These are phyloP conservation scores for Microbotryum saponariae DNA, from an alignment of 1,284 basidiomycete species.

Conservation along the genomic window DNA sequence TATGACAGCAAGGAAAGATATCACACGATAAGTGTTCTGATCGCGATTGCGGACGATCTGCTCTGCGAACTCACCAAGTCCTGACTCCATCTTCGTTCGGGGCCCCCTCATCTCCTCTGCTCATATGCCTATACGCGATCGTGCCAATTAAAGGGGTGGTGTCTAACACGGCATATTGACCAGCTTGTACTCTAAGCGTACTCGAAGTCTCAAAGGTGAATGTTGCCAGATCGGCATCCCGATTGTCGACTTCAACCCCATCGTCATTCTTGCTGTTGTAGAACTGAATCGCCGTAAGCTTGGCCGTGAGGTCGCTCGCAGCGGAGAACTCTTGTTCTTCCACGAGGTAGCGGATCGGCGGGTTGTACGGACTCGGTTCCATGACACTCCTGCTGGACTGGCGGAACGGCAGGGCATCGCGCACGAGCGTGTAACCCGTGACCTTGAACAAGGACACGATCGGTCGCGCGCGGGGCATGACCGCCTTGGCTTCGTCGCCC, in stretches of 20 bases:
- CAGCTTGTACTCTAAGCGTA: constrained; percentile 46
- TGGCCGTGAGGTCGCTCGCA: constrained; percentile 1
- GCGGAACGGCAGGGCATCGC: constrained; percentile 52
- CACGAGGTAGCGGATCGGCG: constrained; percentile 51
- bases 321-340: constrained; percentile 43
- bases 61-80: constrained; percentile 55
- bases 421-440: constrained; percentile 52
- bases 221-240: constrained; percentile 48
- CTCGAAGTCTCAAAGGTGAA: constrained; percentile 47
- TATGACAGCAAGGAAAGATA: neutral
- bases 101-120: constrained; percentile 43
- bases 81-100: constrained; percentile 59
- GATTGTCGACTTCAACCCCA: constrained; percentile 35
- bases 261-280: constrained; percentile 2
- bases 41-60: no score
- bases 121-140: constrained; percentile 50
- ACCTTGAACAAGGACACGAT: constrained; percentile 47
- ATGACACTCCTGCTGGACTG: constrained; percentile 40
- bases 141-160: constrained; percentile 50
- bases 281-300: neutral
- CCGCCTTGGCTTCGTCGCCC: constrained; percentile 46
- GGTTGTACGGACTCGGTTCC: constrained; percentile 53
- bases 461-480: constrained; percentile 54
- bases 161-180: constrained; percentile 54
- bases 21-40: no score